Evolutionary conservation across 129 eudicot species (phyloP).

Genomic region (Logfia minima): DNA sequence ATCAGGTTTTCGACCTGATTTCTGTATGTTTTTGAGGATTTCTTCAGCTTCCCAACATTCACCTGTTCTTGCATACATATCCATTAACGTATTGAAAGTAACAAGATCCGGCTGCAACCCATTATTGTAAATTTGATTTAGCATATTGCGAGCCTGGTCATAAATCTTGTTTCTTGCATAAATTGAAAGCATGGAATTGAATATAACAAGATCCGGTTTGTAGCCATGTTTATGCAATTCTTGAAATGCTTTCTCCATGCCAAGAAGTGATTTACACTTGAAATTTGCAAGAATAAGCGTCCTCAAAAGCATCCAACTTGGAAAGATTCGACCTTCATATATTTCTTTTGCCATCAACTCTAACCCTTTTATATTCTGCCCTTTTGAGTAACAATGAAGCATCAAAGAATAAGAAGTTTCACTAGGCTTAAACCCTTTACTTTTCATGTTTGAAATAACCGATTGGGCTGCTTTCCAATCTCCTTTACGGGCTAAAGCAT

Average conservation of each 20-base stretch:
- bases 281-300: conserved; percentile 79
- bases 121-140: conserved; percentile 51
- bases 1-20: conserved; percentile 66
- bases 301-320: conserved; percentile 90
- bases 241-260: conserved; percentile 83
- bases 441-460: conserved; percentile 67
- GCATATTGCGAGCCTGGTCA: conserved; percentile 68
- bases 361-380: conserved; percentile 63
- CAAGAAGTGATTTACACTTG: conserved; percentile 65
- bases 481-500: conserved; percentile 81
- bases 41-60: conserved; percentile 97
- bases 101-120: conserved; percentile 89
- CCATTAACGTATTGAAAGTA: conserved; percentile 89
- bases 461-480: conserved; percentile 84
- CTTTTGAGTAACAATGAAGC: conserved; percentile 85
- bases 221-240: conserved; percentile 72
- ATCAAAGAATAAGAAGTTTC: conserved; percentile 79
- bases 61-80: conserved; percentile 85
- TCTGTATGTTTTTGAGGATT: conserved; percentile 56
- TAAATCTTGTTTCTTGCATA: conserved; percentile 70
- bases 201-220: conserved; percentile 72
- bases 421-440: conserved; percentile 83
- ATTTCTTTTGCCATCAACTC: conserved; percentile 62
- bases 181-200: conserved; percentile 85
- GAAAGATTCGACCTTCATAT: conserved; percentile 70